phyloP scores from a whole-genome alignment of 1,284 basidiomycete genomes.

The Cryptococcus jaspeensis region DNA sequence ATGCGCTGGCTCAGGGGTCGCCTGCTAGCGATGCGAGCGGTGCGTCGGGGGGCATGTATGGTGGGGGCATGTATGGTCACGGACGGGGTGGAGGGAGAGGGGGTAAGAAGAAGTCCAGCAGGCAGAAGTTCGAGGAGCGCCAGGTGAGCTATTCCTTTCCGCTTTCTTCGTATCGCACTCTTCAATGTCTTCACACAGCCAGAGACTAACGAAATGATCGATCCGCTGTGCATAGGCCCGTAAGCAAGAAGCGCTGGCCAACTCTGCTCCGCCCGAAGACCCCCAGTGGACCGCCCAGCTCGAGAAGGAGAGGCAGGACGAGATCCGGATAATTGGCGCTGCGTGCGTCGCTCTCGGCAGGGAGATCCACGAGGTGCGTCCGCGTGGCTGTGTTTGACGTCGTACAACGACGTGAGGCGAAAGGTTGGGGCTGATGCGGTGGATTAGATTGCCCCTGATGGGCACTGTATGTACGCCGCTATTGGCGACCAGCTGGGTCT shows the following conservation, averaged over 20 bases:
- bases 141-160: constrained; percentile 58
- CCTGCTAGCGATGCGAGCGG: background rate
- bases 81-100: constrained; percentile 6
- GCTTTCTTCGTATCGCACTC: background rate
- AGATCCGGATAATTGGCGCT: constrained; percentile 66
- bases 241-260: constrained; percentile 68
- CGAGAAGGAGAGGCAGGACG: constrained; percentile 67
- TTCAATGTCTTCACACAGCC: background rate
- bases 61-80: constrained; percentile 13
- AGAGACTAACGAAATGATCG: background rate
- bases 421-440: background rate
- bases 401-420: no score
- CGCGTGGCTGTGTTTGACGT: background rate
- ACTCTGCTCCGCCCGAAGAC: constrained; percentile 61
- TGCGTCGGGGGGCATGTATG: background rate
- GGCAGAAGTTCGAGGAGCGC: constrained; percentile 69
- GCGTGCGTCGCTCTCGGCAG: constrained; percentile 68
- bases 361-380: constrained; percentile 67
- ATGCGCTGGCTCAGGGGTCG: background rate
- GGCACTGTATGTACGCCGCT: constrained; percentile 91
- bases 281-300: constrained; percentile 64
- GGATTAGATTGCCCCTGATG: constrained; percentile 81
- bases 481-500: constrained; percentile 71
- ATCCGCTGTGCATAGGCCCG: constrained; percentile 59
- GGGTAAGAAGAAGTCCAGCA: constrained; percentile 62